Conservation (phyloP, 371 early-diverging fungal genomes). For the Circinella umbellata region DNA sequence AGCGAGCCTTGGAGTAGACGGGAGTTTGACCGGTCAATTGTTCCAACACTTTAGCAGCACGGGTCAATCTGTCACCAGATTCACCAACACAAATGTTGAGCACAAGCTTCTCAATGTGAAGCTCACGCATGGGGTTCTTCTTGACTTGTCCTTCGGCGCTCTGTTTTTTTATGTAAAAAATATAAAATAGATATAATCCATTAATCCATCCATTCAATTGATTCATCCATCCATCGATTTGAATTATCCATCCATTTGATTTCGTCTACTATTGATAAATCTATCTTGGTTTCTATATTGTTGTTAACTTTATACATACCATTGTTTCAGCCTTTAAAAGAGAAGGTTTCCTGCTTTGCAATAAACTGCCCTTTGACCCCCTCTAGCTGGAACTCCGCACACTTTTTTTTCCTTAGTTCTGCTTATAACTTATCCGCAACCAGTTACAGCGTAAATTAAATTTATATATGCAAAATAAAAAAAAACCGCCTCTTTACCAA, state of each 20-base stretch:
- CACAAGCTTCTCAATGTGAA: conserved; percentile 99
- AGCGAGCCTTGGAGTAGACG: conserved; percentile 99
- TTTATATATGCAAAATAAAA: too few relatives aligned
- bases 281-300: neutral
- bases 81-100: conserved; percentile 99
- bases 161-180: neutral
- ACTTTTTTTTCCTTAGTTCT: neutral
- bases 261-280: neutral
- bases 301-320: neutral
- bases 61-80: conserved; percentile 98
- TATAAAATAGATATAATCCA: neutral
- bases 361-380: neutral
- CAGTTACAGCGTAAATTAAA: too few relatives aligned
- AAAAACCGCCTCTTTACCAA: too few relatives aligned
- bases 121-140: conserved; percentile 96
- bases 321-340: conserved; percentile 12
- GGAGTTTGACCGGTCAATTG: conserved; percentile 99
- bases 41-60: conserved; percentile 99
- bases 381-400: neutral
- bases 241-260: neutral
- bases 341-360: neutral
- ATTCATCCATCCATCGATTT: conserved; percentile 18
- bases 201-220: conserved; percentile 14
- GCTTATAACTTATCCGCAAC: too few relatives aligned
- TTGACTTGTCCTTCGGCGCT: conserved; percentile 34